Base-by-base conservation (phyloP, 371 early-diverging fungal species). In the Mortierella sp. region DNA sequence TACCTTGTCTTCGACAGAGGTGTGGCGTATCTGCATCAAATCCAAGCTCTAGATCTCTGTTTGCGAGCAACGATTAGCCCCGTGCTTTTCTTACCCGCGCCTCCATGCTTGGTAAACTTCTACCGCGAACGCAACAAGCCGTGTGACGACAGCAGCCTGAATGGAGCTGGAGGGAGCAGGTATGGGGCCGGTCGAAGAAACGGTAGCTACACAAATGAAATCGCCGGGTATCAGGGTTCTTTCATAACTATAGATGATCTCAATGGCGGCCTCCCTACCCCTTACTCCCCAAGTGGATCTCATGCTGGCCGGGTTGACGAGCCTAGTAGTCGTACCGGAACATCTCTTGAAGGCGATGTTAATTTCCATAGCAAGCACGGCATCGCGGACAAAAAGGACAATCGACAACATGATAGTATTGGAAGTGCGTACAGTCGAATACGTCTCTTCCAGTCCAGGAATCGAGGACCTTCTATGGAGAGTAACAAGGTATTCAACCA, bases 401-500 rank as follows among this genome's bases (percentile, higher is more conserved):
- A 40, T 22, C 28, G 58, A 26, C 49, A 28, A 19, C 49, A 53
- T 0, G 22, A 58, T 3, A 74, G 60, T 51, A 19, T 61, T 7
- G 68, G 68, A 6, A 72, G 68, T n/a, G 43, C 34, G 17, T 61
- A 57, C 49, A 59, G 59, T 28, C 64, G 63, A n/a, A 34, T 74
- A 32, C 51, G 60, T 3, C 37, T 68, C 28, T 75, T 74, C 49
- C 75, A 62, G 5, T 62, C 55, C 26, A 42, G 71, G 51, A 68
- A 57, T 35, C 66, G 80, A 15, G 80, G 70, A 8, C 15, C 68
- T 19, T 74, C 80, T 22, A 68, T 51, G 60, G 75, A 75, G 47
- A 80, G 80, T 62, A 74, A 55, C 45, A 66, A 70, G n/a, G 54
- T 70, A 32, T 71, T 75, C 15, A 80, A 65, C 40, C 71, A 68